Conservation (phyloP, 2,329 filamentous ascomycete species). For the Fusarium mangiferae region DNA sequence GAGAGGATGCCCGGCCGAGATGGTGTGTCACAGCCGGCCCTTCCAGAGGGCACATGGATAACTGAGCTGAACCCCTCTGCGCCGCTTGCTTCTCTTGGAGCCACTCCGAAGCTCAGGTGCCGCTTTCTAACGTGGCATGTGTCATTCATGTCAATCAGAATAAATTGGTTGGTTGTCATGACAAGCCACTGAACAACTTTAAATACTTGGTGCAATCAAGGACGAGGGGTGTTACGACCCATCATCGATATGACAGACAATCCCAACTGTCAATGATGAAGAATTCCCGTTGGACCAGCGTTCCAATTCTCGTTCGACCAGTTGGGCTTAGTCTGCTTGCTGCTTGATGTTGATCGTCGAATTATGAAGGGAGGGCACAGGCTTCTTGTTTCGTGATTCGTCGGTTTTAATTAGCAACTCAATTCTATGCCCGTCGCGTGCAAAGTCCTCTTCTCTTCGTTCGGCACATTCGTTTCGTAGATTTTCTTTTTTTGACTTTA, state of each 20-base stretch:
- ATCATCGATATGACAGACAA: neutral
- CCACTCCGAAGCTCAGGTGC: constrained; percentile 26
- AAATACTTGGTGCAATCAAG: constrained; percentile 5
- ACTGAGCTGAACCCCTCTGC: constrained; percentile 13
- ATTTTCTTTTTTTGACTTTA: neutral
- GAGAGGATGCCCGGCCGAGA: constrained; percentile 31
- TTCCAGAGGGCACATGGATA: constrained; percentile 14
- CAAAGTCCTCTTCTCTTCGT: neutral
- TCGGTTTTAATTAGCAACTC: constrained; percentile 14
- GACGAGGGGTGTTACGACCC: neutral
- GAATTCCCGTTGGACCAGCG: constrained; percentile 9
- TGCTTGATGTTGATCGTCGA: constrained; percentile 21
- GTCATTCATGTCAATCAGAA: constrained; percentile 1
- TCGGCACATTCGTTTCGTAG: neutral
- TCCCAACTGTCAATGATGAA: constrained; percentile 7
- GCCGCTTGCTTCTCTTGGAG: neutral
- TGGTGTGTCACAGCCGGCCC: constrained; percentile 31
- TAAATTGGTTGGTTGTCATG: constrained; percentile 24
- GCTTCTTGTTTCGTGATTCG: constrained; percentile 20
- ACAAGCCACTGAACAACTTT: constrained; percentile 35
- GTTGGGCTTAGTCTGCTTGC: constrained; percentile 20
- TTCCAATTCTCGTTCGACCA: constrained; percentile 11
- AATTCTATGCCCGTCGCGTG: constrained; percentile 16
- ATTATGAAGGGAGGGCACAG: neutral
- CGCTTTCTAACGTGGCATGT: constrained; percentile 20